Percentiles rank a stretch among this genome's conserved stretches.
These are phyloP conservation scores for Filobasidium wieringae DNA, from an alignment of 768 basidiomycete species.

Conservation along the genomic window DNA sequence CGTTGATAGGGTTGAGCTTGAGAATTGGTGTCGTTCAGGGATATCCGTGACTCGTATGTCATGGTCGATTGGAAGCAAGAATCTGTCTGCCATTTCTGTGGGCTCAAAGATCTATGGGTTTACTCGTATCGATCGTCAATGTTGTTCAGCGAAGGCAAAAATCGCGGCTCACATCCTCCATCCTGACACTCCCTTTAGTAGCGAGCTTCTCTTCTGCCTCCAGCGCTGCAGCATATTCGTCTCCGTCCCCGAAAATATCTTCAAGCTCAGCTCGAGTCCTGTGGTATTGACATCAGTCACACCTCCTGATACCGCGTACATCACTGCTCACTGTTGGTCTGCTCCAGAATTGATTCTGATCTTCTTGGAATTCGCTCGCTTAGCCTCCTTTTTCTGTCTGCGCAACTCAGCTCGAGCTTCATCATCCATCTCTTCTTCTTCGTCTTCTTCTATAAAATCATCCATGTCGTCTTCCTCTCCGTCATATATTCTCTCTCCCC, in stretches of 20 bases:
- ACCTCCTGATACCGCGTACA: neutral
- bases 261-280: conserved; percentile 93
- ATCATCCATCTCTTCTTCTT: conserved; percentile 47
- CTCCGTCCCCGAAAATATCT: conserved; percentile 91
- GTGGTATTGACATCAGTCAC: conserved; percentile 10
- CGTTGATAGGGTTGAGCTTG: conserved; percentile 65
- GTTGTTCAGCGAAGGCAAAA: neutral
- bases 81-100: conserved; percentile 76
- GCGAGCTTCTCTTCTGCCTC: conserved; percentile 63
- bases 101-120: conserved; percentile 80
- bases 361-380: conserved; percentile 52
- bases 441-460: conserved; percentile 53
- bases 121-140: neutral
- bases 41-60: conserved; percentile 78
- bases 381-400: conserved; percentile 57
- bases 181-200: conserved; percentile 66
- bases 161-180: conserved; percentile 19
- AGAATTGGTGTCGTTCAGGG: conserved; percentile 91
- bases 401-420: conserved; percentile 68
- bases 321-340: conserved; percentile 63
- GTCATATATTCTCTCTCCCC: conserved; percentile 48
- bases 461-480: conserved; percentile 46
- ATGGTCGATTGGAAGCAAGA: conserved; percentile 88
- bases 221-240: conserved; percentile 91
- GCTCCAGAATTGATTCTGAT: conserved; percentile 55